Percentiles rank a stretch among this genome's conserved stretches.
These are phyloP conservation scores for Fistulinella cinereoalba DNA, from an alignment of 1,284 basidiomycete genomes.

Conservation along the genomic window DNA sequence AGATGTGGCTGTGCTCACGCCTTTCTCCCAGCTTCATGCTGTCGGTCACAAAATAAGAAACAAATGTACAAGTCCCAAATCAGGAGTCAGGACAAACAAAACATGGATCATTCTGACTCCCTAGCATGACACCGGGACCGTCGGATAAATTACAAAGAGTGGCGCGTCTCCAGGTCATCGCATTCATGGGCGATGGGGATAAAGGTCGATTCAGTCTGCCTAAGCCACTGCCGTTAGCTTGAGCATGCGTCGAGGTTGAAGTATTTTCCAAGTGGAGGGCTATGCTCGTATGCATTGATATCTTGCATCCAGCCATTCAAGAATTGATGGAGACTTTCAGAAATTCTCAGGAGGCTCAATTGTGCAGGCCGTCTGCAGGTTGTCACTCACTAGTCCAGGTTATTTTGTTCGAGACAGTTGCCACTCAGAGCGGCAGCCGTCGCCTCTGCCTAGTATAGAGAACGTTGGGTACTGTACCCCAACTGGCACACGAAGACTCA, in stretches of 20 bases:
- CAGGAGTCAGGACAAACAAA: no score
- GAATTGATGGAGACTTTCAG: conserved; percentile 64
- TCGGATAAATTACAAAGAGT: no score
- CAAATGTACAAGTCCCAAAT: no score
- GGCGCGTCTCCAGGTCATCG: no score
- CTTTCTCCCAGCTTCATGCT: no score
- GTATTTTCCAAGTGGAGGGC: conserved; percentile 58
- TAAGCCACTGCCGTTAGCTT: conserved; percentile 1
- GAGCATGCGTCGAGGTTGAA: conserved; percentile 62
- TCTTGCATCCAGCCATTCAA: conserved; percentile 79
- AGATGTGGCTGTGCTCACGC: no score
- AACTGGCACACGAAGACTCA: conserved; percentile 33
- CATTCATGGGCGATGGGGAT: no score
- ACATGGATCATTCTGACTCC: no score
- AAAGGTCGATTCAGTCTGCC: no score
- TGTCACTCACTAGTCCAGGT: conserved; percentile 66
- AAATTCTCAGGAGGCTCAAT: conserved; percentile 12
- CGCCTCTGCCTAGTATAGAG: conserved; percentile 44
- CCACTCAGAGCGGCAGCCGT: conserved; percentile 51
- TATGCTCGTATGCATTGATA: conserved; percentile 50
- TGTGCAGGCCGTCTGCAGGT: background rate
- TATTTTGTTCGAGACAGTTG: conserved; percentile 77
- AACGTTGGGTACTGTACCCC: conserved; percentile 6
- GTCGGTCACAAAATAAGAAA: no score
- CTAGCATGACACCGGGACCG: no score